These are phyloP conservation scores for Quercus wislizeni DNA, from an alignment of 306 rosid species.

Conservation along the genomic window DNA sequence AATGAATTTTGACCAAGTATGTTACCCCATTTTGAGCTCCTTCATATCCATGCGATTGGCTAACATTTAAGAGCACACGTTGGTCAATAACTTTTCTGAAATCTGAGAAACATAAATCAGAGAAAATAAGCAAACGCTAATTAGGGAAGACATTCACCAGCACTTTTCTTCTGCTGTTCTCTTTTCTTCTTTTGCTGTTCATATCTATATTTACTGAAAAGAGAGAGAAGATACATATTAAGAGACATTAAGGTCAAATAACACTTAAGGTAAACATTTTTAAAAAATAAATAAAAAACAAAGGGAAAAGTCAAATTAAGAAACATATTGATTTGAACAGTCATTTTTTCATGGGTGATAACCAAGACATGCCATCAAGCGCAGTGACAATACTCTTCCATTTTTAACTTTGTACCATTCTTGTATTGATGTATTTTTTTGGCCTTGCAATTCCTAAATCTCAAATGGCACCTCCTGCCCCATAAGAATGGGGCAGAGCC, in stretches of 20 bases:
- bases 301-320: not conserved
- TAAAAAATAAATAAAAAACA: not conserved
- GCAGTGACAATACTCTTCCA: not conserved
- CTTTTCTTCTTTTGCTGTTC: slow-evolving; percentile 93
- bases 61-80: slow-evolving; percentile 53
- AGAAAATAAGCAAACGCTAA: slow-evolving; percentile 29
- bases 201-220: slow-evolving; percentile 86
- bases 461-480: not conserved
- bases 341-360: not conserved
- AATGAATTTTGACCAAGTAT: slow-evolving; percentile 15
- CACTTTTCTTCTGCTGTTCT: slow-evolving; percentile 95
- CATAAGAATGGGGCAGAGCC: not conserved
- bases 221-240: slow-evolving; percentile 23
- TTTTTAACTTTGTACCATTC: not conserved
- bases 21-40: slow-evolving; percentile 99
- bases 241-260: slow-evolving; percentile 1
- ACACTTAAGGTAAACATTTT: not conserved
- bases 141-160: slow-evolving; percentile 59
- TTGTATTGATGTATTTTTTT: not conserved
- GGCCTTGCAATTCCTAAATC: not conserved
- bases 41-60: slow-evolving; percentile 96
- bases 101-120: slow-evolving; percentile 28
- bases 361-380: not conserved
- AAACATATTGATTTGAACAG: not conserved
- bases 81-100: slow-evolving; percentile 43